These are phyloP conservation scores for Gracilaria domingensis DNA, from an alignment of 23 red algal genomes.

Conservation along the genomic window DNA sequence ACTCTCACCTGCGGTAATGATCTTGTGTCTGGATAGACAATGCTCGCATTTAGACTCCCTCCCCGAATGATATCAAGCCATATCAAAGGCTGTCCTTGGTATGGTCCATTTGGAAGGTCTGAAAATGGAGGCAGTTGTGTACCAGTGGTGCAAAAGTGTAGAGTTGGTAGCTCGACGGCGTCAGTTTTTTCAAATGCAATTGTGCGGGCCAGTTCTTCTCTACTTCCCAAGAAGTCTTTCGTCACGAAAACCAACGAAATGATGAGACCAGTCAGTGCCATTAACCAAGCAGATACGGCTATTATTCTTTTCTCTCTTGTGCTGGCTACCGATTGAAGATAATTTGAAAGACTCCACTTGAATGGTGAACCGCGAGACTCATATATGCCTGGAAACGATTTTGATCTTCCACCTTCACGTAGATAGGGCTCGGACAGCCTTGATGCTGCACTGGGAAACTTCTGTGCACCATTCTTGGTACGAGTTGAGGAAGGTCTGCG, in stretches of 20 bases:
- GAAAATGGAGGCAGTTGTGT: conserved; percentile 44
- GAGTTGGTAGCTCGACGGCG: conserved; percentile 34
- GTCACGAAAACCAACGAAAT: conserved; percentile 69
- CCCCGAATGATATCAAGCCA: conserved; percentile 54
- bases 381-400: conserved; percentile 14
- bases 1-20: conserved; percentile 40
- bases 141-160: conserved; percentile 51
- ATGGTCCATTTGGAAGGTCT: conserved; percentile 27
- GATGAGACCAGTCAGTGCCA: conserved; percentile 59
- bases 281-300: conserved; percentile 59
- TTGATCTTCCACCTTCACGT: conserved; percentile 20
- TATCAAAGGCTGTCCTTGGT: conserved; percentile 60
- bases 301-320: conserved; percentile 68
- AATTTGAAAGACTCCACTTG: conserved; percentile 66
- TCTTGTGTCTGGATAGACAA: conserved; percentile 50
- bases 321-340: conserved; percentile 55
- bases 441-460: background rate
- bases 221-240: conserved; percentile 71
- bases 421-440: background rate
- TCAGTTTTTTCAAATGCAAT: conserved; percentile 32
- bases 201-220: conserved; percentile 44
- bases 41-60: conserved; percentile 18
- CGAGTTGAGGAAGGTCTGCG: conserved; percentile 1
- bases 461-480: background rate
- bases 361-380: background rate